Percentiles rank a stretch among this genome's conserved stretches.
phyloP scores from a whole-genome alignment of 2,329 filamentous ascomycete genomes.

The Botrytis fabae region DNA sequence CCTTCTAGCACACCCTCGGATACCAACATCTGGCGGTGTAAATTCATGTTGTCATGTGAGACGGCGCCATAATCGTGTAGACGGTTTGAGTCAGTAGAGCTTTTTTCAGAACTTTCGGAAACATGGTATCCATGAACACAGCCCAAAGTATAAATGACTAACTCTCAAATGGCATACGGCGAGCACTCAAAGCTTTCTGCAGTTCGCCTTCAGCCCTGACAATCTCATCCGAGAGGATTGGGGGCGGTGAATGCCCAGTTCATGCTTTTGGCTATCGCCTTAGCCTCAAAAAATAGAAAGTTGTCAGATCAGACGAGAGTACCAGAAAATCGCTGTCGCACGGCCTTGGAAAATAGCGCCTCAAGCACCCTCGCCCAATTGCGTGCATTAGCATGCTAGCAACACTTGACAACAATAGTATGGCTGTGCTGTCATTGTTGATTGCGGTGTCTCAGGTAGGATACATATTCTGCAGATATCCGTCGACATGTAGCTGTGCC shows the following conservation, averaged over 20 bases:
- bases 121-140: constrained; percentile 18
- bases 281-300: constrained; percentile 16
- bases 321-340: constrained; percentile 23
- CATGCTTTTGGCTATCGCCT: constrained; percentile 14
- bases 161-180: constrained; percentile 9
- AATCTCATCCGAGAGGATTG: constrained; percentile 1
- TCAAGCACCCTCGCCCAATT: constrained; percentile 30
- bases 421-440: constrained; percentile 33
- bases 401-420: constrained; percentile 21
- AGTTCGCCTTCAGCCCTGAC: constrained; percentile 23
- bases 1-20: constrained; percentile 31
- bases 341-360: constrained; percentile 27
- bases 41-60: constrained; percentile 34
- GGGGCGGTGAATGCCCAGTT: constrained; percentile 22
- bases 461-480: constrained; percentile 30
- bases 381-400: constrained; percentile 36
- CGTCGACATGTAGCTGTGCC: constrained; percentile 28
- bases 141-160: constrained; percentile 6
- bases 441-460: constrained; percentile 26
- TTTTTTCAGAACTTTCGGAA: constrained; percentile 17
- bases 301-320: constrained; percentile 33
- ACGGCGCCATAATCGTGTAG: constrained; percentile 24
- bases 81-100: constrained; percentile 19
- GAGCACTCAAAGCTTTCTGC: constrained; percentile 22
- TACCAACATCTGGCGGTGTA: constrained; percentile 40